Base-by-base conservation (phyloP, 2,329 filamentous ascomycete species). In the Aspergillus sojae region DNA sequence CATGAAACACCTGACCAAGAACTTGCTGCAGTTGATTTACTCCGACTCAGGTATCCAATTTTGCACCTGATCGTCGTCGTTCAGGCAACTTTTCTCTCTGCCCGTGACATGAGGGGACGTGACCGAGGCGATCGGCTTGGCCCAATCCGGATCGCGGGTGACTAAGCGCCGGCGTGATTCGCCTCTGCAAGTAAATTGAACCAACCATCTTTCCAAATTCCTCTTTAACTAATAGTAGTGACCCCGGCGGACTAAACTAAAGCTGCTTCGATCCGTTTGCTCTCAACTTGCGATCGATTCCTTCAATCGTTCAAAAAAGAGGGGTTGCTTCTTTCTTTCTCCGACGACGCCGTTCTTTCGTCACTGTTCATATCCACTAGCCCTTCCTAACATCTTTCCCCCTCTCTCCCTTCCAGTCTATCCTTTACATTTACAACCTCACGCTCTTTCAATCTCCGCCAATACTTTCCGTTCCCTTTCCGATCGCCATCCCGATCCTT, bases 401-500 rank as follows among this genome's bases (percentile, higher is more conserved):
- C 54, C 43, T 50, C 43, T 28, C 48, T 34, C 46, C 61, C 48
- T 41, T 60, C 54, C 32, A 60, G 50, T 62, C 64, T 62, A 41
- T 65, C 36, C 50, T 61, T 60, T 34, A 50, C 48, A 48, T 61
- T 60, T 34, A 50, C 48, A 48, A 56, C 28, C 46, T 59, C 50
- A 45, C 36, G 55, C 50, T 57, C 36, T 39, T 63, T 58, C 46
- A 50, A 53, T 58, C 28, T 30, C 55, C 28, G 36, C 41, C 41
- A 30, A 30, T 26, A 57, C 60, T 60, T 34, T 64, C 62, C 55
- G 59, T 30, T 63, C 53, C 50, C 57, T 62, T 55, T 60, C 58
- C 60, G 30, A 52, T 41, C 46, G 21, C 43, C 46, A 30, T 58
- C 28, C 54, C 45, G 21, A 45, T 62, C 61, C 58, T 59, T 58